Evolutionary conservation across 2,329 filamentous ascomycete species (phyloP), one percentile per base, ranked within the genome.

Genomic region (Paecilomyces sp.): DNA sequence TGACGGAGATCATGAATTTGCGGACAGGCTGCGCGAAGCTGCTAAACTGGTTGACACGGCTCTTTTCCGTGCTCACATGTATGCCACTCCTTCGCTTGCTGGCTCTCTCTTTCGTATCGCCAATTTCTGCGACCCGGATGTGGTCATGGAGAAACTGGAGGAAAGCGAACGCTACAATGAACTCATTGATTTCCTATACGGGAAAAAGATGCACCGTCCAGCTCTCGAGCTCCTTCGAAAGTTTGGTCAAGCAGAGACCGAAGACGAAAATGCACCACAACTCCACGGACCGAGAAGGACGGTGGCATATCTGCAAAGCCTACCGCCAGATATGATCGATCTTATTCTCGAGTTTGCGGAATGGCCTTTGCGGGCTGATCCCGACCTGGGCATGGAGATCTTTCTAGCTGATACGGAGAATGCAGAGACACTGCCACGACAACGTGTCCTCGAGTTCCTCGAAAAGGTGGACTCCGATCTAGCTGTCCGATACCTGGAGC

Each of bases 181-280:
- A 75, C 80, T 99, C 1, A 92, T 99, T n/a, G 93, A 97, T 73
- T 99, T 99, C 71, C 87, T 97, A 66, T 91, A 95, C 68, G 94
- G 94, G 63, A 99, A 99, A 78, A 92, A 89, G 73, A 82, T 97
- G 50, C 94, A 99, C 74, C 86, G 88, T 18, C 88, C 95, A 69
- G 93, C 94, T 0, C 78, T 99, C 18, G 89, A 91, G 64, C 78
- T 97, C 31, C 81, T 99, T 0, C 84, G 85, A 66, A 89, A 88
- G 63, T 97, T 97, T 66, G 93, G 93, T 18, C 84, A 83, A 30
- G 80, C 82, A 1, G 72, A 77, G 33, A 68, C 73, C 3, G 71
- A 71, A 22, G 71, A 72, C 52, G 72, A 76, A 58, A 70, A 66
- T 8, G 70, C 71, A 24, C 76, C 81, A 15, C 79, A 81, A 3